These are phyloP conservation scores for Prosopis cineraria DNA, from an alignment of 306 rosid species.

Conservation along the genomic window DNA sequence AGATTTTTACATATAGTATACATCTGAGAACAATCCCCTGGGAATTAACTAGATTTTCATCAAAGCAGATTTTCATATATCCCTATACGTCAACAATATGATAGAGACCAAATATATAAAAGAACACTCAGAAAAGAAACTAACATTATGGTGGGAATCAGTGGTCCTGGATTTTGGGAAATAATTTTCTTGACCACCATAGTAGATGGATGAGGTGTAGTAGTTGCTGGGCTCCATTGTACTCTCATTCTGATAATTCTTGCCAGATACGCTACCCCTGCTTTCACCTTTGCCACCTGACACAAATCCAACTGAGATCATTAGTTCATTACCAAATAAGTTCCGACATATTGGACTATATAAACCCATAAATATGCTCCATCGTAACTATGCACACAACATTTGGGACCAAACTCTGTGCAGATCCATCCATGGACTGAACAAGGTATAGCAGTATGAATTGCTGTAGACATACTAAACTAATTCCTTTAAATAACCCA, in stretches of 20 bases:
- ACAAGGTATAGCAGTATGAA: background rate
- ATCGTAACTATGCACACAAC: slow-evolving; percentile 3
- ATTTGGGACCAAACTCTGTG: background rate
- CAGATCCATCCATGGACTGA: background rate
- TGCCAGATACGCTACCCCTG: slow-evolving; percentile 40
- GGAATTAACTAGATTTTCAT: background rate
- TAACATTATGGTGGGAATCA: slow-evolving; percentile 59
- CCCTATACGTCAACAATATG: background rate
- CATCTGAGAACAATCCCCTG: background rate
- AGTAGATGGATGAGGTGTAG: slow-evolving; percentile 77
- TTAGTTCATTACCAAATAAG: slow-evolving; percentile 34
- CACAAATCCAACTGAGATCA: slow-evolving; percentile 30
- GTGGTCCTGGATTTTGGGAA: slow-evolving; percentile 59
- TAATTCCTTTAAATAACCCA: background rate
- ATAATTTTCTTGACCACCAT: slow-evolving; percentile 91
- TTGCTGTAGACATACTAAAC: background rate
- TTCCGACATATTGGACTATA: slow-evolving; percentile 14
- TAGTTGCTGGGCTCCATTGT: slow-evolving; percentile 58
- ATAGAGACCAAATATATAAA: background rate
- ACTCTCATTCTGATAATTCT: slow-evolving; percentile 54
- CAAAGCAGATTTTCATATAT: background rate
- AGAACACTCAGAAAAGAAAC: slow-evolving; percentile 26
- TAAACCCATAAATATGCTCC: background rate
- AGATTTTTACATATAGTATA: background rate
- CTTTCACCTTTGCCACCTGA: slow-evolving; percentile 49